Evolutionary conservation across 1,139 yeast species (phyloP), one percentile per base, ranked within the genome.

Genomic region (Taiozyma sp.): DNA sequence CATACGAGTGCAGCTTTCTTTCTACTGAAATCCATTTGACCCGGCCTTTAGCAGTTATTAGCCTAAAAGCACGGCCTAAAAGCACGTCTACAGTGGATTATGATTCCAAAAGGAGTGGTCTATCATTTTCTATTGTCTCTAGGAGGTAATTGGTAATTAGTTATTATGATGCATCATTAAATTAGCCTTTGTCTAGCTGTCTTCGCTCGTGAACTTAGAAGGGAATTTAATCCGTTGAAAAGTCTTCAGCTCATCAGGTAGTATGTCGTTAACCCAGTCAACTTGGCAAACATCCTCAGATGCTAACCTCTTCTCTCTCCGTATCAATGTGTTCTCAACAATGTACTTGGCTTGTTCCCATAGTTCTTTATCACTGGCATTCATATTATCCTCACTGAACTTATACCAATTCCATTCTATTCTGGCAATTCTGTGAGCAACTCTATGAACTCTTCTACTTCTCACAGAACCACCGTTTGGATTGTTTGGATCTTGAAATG

Each of bases 401-500:
- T 67, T 66, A 53, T 68, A 75, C 98, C 98, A 93, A 43, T 79
- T 79, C 99, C 99, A 93, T 57, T 88, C 96, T 43, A 89, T 84
- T 68, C 93, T 81, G 8, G 97, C 97, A 43, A 93, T 93, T 52
- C 98, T 73, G 67, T 92, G 97, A 1, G 96, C 85, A 0, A 91
- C 83, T 54, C 85, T 79, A 48, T 83, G 30, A 3, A 29, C 79
- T 44, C 81, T 75, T 47, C 76, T 75, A 39, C 78, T 73, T 58
- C 83, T 67, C 49, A 80, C 74, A 28, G 76, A 74, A 24, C 69
- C 70, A 40, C 70, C 66, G 9, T 38, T 19, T 38, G 41, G 41
- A 12, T 38, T 38, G 13, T 38, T 38, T 12, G 41, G 41, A 38
- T 38, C 41, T 22, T 38, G 41, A 4, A 23, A 14, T 38, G 47